Base-by-base conservation (phyloP, 2,329 filamentous ascomycete genomes). In the Leptosphaerulina australis region DNA sequence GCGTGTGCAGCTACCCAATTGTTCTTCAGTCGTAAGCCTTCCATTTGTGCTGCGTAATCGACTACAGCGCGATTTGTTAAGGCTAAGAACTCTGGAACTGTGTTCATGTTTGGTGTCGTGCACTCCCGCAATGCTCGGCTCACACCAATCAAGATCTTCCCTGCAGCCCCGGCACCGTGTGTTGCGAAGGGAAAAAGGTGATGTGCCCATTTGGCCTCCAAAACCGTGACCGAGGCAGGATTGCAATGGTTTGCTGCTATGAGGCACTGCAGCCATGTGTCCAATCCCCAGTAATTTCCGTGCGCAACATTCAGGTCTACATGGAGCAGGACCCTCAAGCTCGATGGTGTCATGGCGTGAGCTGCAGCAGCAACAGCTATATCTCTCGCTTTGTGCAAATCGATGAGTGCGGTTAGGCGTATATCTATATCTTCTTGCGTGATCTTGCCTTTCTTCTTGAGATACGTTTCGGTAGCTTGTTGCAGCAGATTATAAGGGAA, bases 401-500 rank as follows among this genome's bases (percentile, higher is more conserved):
- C 47, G 17, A 71, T 59, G 24, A 70, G 39, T 8, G 54, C 46
- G 2, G 53, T 43, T 10, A 70, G 50, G 12, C 60, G 55, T 14
- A 60, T 45, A 36, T 69, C 64, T 4, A 45, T 37, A 20, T 69
- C 64, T 15, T 41, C 38, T 37, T 64, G 62, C 5, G 35, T 60
- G 11, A 64, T 49, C 18, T 66, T 71, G 21, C 63, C 63, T 39
- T 71, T 70, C 37, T 62, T 70, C 45, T 62, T 66, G 12, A 71
- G 51, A 36, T 70, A 72, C 1, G 24, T 21, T 18, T 69, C 64
- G 14, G 65, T 70, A 44, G 66, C 58, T 8, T 57, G 56, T 8
- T 44, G 56, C 5, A 71, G 24, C 3, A 53, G 41, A 7, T 18
- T 22, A 34, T 55, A 67, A 1, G 68, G 67, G 21, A 71, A 70